Evolutionary conservation across 164 flowering plant genomes (phyloP), one percentile per base, ranked within the genome.

Genomic region (Magnolia changhungtana): DNA sequence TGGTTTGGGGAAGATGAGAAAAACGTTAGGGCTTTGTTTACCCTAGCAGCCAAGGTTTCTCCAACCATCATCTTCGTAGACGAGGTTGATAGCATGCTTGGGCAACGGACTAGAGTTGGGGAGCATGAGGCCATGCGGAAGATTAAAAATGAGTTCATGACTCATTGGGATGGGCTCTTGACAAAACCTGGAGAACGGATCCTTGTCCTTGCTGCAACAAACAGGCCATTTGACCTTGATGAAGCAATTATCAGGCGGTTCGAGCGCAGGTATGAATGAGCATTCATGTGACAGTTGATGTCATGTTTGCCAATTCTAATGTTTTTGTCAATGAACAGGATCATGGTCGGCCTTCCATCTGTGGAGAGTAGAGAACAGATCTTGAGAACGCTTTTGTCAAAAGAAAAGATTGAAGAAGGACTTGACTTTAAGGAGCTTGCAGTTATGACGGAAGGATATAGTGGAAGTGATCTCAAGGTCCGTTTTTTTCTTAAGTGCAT

Each of bases 1-100:
- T 95, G 99, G 99, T 95, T 95, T 80, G 99, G 99, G n/a, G 99
- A 96, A 81, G 98, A 93, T 82, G 99, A 96, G 84, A 96, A 94
- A 83, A 96, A 93, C 77, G 99, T 96, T 1, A 83, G 98, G 71
- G 99, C 98, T 63, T 75, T 96, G 74, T 96, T 95, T 82, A 89
- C 93, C 50, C 84, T 95, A 74, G 98, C 98, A 70, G 91, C 96
- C 1, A 95, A 95, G 84, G 99, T 95, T 7, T 88, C 99, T 13
- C 99, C 98, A 37, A 93, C 99, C 18, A 93, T 95, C 66, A 90
- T 95, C 1, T 95, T 95, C 80, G 98, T 95, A 27, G 99, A 95
- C 71, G 98, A 95, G 78, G 98, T 96, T 78, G 99, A 96, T 73
- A 96, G 99, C 86, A 94, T 96, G 98, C 96, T 96, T 72, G 98